These are phyloP conservation scores for Phylloboletellus chloephorus DNA, from an alignment of 1,284 basidiomycete genomes.

Conservation along the genomic window DNA sequence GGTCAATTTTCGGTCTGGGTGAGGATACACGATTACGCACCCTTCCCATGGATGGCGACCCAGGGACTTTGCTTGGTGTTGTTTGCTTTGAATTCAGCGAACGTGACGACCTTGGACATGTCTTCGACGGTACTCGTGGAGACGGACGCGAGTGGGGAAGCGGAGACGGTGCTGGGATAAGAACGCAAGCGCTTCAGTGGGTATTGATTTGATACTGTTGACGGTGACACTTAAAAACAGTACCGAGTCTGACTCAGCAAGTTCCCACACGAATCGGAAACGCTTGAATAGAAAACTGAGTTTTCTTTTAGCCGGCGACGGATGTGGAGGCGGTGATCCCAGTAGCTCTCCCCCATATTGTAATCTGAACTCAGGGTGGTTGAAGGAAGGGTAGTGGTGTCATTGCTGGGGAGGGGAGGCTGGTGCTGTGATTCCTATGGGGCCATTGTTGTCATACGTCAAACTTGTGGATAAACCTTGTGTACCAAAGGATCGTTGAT, in stretches of 20 bases:
- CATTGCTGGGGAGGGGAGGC: too few species aligned
- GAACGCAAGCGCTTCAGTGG: constrained; percentile 11
- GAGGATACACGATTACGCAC: constrained; percentile 39
- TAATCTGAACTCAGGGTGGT: too few species aligned
- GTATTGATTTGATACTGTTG: too few species aligned
- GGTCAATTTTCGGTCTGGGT: constrained; percentile 25
- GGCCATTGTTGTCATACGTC: too few species aligned
- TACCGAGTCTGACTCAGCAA: neutral
- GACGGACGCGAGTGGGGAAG: constrained; percentile 22
- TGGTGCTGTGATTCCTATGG: too few species aligned
- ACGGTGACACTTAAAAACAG: constrained; percentile 23
- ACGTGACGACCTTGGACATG: constrained; percentile 58
- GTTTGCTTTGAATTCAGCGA: constrained; percentile 73
- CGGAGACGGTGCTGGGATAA: constrained; percentile 15
- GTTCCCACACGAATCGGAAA: constrained; percentile 27
- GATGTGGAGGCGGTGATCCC: too few species aligned
- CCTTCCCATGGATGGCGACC: constrained; percentile 80
- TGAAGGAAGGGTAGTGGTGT: too few species aligned
- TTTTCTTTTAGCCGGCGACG: too few species aligned
- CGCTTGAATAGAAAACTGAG: too few species aligned
- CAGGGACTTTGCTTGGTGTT: constrained; percentile 70
- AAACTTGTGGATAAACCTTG: too few species aligned
- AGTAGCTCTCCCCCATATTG: too few species aligned
- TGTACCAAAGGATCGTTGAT: too few species aligned
- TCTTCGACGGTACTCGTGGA: constrained; percentile 15